Percentiles rank a stretch among this genome's conserved stretches.
These are phyloP conservation scores for Penicillium coprophilum DNA, from an alignment of 495 filamentous ascomycete species.

Conservation along the genomic window DNA sequence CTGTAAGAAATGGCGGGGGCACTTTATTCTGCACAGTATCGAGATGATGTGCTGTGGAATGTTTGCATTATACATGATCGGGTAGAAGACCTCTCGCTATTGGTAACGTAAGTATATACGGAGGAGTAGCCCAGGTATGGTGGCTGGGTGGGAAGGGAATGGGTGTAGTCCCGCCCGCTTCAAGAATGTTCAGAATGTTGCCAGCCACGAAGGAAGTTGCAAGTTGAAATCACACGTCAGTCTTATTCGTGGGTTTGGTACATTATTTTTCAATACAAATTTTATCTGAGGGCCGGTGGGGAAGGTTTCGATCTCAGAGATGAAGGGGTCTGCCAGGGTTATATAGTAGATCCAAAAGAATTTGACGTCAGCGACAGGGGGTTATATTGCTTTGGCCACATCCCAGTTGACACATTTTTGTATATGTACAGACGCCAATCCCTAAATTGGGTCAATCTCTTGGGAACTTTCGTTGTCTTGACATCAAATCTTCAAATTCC, in stretches of 20 bases:
- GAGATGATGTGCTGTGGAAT: not conserved
- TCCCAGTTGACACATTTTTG: not conserved
- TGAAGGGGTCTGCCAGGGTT: not conserved
- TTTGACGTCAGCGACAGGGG: not conserved
- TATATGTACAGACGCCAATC: too few relatives aligned
- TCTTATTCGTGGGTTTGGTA: not conserved
- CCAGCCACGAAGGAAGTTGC: conserved; percentile 18
- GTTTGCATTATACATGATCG: not conserved
- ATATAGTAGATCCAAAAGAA: not conserved
- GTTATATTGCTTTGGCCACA: not conserved
- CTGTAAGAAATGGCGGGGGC: not conserved
- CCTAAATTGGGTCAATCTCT: not conserved
- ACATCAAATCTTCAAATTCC: not conserved
- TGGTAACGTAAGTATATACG: not conserved
- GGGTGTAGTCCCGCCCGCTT: not conserved
- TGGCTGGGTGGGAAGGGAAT: conserved; percentile 6
- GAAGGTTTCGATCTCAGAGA: not conserved
- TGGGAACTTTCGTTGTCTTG: not conserved
- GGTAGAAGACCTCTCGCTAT: not conserved
- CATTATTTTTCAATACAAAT: too few relatives aligned
- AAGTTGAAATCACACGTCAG: not conserved
- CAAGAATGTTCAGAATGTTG: conserved; percentile 20
- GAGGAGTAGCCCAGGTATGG: not conserved
- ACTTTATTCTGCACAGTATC: not conserved
- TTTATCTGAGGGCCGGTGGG: not conserved